phyloP scores from a whole-genome alignment of 139 green algal genomes.

The Tetradesmus lagerheimii region DNA sequence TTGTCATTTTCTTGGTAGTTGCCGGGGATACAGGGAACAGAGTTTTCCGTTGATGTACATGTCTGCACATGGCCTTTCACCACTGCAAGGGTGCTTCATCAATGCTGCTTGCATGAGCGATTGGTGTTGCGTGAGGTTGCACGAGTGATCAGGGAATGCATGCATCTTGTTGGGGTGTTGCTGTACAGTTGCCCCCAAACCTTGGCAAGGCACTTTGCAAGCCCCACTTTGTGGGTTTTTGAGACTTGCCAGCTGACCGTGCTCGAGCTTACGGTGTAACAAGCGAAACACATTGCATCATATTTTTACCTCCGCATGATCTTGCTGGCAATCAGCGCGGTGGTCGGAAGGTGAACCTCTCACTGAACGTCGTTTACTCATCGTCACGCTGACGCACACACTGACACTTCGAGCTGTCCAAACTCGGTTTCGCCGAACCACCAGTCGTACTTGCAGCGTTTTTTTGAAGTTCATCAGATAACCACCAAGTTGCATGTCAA shows the following conservation, averaged over 20 bases:
- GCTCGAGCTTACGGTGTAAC: background rate
- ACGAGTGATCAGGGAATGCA: background rate
- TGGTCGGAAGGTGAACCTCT: background rate
- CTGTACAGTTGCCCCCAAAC: background rate
- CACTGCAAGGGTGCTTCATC: background rate
- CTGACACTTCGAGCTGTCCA: background rate
- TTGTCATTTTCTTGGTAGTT: background rate
- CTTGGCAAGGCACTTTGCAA: background rate
- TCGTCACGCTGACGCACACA: background rate
- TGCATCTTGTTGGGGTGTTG: background rate
- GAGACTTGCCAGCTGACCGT: background rate
- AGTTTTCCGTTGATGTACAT: background rate
- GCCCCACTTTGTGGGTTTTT: background rate
- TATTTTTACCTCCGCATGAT: too few species aligned
- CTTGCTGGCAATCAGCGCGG: too few species aligned
- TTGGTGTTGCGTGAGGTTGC: background rate
- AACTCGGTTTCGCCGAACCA: background rate
- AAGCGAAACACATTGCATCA: background rate
- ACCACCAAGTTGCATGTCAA: background rate
- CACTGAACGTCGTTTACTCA: background rate
- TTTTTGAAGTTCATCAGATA: too few species aligned
- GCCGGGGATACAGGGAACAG: background rate
- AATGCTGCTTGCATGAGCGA: background rate
- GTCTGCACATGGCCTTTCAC: background rate
- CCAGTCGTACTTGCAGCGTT: too few species aligned